phyloP scores from a whole-genome alignment of 202 grass and related monocot species.

The Tripidium arundinaceum region DNA sequence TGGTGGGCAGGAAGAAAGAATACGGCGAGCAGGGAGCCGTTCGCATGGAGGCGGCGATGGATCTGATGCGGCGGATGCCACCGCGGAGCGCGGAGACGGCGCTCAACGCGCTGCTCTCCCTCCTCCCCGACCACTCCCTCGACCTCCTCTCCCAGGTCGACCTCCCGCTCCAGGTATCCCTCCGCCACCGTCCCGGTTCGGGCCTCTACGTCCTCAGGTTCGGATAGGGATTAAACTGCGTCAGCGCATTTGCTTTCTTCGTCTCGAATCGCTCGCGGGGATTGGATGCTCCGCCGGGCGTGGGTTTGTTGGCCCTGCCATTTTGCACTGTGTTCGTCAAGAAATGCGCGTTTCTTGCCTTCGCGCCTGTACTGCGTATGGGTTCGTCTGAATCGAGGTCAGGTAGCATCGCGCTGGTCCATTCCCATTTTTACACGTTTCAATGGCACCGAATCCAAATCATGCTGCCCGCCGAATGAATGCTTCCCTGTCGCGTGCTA shows the following conservation, averaged over 20 bases:
- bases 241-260: neutral
- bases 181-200: neutral
- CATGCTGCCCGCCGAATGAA: neutral
- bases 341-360: conserved; percentile 12
- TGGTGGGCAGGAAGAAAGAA: neutral
- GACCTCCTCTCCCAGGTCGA: conserved; percentile 99
- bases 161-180: conserved; percentile 75
- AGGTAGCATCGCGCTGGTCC: neutral
- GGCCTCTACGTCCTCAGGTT: neutral
- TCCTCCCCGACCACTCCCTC: conserved; percentile 89
- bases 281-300: neutral
- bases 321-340: neutral
- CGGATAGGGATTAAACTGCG: neutral
- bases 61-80: conserved; percentile 98
- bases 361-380: neutral
- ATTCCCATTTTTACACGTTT: neutral
- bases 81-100: conserved; percentile 85
- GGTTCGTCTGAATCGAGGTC: neutral
- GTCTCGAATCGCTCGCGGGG: neutral
- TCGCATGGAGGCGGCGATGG: conserved; percentile 90
- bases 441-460: neutral
- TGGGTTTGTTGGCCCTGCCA: neutral
- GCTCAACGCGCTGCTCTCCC: conserved; percentile 80
- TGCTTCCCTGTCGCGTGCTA: neutral
- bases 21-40: neutral